Evolutionary conservation across 163 green algal species (phyloP).

Genomic region (Volvox carteri): DNA sequence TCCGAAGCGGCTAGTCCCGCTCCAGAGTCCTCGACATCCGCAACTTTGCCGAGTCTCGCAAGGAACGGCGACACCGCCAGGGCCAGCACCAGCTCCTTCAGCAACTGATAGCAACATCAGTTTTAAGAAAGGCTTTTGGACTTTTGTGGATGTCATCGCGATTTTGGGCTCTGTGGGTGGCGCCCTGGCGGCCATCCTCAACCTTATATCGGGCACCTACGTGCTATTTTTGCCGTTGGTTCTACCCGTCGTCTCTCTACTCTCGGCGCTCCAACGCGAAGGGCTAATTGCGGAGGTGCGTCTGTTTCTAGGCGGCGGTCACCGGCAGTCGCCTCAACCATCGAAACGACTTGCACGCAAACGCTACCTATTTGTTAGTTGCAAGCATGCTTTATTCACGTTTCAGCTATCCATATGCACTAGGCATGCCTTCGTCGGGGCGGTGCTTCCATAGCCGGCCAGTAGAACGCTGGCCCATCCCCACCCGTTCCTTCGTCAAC

Average conservation of each 20-base stretch:
- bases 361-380: too few relatives aligned
- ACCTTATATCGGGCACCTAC: conserved; percentile 60
- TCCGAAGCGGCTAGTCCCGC: background rate
- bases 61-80: background rate
- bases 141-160: conserved; percentile 61
- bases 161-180: conserved; percentile 70
- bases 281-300: conserved; percentile 68
- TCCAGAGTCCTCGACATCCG: conserved; percentile 7
- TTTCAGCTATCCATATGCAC: too few relatives aligned
- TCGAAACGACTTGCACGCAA: background rate
- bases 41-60: background rate
- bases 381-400: too few relatives aligned
- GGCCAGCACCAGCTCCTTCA: background rate
- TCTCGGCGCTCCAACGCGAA: conserved; percentile 68
- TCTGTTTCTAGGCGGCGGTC: background rate
- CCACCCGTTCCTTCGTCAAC: too few relatives aligned
- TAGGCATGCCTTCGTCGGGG: too few relatives aligned
- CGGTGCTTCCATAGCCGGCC: too few relatives aligned
- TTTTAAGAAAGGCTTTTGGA: conserved; percentile 62
- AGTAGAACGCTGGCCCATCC: too few relatives aligned
- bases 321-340: too few relatives aligned
- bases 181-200: conserved; percentile 67
- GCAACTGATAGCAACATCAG: background rate
- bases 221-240: conserved; percentile 70
- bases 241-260: conserved; percentile 70